Conservation (phyloP, 73 alveolate genomes). For the Uronychia setigera region DNA sequence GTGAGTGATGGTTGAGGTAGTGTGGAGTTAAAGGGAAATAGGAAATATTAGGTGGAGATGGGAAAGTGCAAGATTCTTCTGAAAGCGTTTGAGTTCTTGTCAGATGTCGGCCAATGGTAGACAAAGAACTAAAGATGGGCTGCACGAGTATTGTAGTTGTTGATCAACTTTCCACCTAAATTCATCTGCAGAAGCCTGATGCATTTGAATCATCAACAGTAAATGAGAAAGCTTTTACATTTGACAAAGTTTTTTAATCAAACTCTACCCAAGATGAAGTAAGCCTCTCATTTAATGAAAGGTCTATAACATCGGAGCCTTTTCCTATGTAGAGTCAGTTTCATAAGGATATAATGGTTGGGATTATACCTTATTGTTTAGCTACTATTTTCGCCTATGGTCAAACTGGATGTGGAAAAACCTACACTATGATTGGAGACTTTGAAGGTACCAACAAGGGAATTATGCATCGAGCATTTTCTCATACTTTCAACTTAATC, state of each 20-base stretch:
- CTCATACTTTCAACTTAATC: conserved; percentile 78
- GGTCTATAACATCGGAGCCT: conserved; percentile 79
- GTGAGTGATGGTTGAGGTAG: too few relatives aligned
- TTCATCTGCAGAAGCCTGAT: conserved; percentile 38
- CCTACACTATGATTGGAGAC: conserved; percentile 91
- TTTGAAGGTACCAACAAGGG: conserved; percentile 86
- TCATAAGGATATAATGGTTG: conserved; percentile 55
- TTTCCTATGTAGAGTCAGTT: conserved; percentile 77
- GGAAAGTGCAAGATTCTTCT: too few relatives aligned
- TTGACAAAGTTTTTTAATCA: conserved; percentile 84
- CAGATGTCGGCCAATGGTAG: conserved; percentile 81
- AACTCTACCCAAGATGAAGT: too few relatives aligned
- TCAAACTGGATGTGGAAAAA: conserved; percentile 96
- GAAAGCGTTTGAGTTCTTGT: conserved; percentile 83
- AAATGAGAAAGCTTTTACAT: conserved; percentile 66
- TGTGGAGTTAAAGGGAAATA: too few relatives aligned
- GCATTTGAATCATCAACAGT: too few relatives aligned
- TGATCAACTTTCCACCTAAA: conserved; percentile 55
- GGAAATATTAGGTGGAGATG: too few relatives aligned
- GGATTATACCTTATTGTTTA: conserved; percentile 16
- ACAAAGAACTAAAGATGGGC: conserved; percentile 55
- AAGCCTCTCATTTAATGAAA: too few relatives aligned
- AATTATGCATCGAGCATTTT: conserved; percentile 91
- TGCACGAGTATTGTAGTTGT: conserved; percentile 49
- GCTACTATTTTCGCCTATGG: conserved; percentile 96